A percentile compares a stretch with the other conserved stretches of the same genome.
phyloP scores from a whole-genome alignment of 495 filamentous ascomycete genomes.

The Parathielavia appendiculata region DNA sequence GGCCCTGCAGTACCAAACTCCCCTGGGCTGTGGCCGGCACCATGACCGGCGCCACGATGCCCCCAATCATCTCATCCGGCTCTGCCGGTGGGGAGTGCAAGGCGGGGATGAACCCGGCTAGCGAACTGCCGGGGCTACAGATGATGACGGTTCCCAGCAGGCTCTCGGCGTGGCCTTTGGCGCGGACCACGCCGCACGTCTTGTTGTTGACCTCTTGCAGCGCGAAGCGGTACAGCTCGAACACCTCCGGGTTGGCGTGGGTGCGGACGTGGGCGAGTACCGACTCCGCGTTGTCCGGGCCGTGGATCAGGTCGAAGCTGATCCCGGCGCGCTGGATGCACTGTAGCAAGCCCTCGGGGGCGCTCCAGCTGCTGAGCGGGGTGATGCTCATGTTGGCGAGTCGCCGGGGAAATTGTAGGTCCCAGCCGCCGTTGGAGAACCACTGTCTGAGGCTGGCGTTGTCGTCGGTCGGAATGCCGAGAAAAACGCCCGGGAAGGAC shows the following conservation, averaged over 20 bases:
- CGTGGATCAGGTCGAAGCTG: conserved; percentile 76
- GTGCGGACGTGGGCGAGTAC: conserved; percentile 72
- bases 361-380: conserved; percentile 64
- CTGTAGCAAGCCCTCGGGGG: conserved; percentile 67
- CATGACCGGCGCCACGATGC: conserved; percentile 77
- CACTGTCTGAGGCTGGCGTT: conserved; percentile 50
- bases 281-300: conserved; percentile 66
- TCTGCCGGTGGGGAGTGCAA: conserved; percentile 43
- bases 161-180: conserved; percentile 61
- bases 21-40: conserved; percentile 48
- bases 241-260: conserved; percentile 72
- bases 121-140: conserved; percentile 60
- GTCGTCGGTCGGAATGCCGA: conserved; percentile 62
- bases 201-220: conserved; percentile 56
- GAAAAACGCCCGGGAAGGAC: conserved; percentile 70
- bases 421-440: conserved; percentile 48
- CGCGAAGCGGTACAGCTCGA: conserved; percentile 75
- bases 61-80: conserved; percentile 52
- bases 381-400: conserved; percentile 57
- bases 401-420: conserved; percentile 46
- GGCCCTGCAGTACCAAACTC: conserved; percentile 65
- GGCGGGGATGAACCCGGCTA: conserved; percentile 66
- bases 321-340: conserved; percentile 63
- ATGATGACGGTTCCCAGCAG: conserved; percentile 80
- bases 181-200: conserved; percentile 75